Evolutionary conservation across 257 asterid genomes (phyloP), one percentile per base, ranked within the genome.

Genomic region (Petunia secreta): DNA sequence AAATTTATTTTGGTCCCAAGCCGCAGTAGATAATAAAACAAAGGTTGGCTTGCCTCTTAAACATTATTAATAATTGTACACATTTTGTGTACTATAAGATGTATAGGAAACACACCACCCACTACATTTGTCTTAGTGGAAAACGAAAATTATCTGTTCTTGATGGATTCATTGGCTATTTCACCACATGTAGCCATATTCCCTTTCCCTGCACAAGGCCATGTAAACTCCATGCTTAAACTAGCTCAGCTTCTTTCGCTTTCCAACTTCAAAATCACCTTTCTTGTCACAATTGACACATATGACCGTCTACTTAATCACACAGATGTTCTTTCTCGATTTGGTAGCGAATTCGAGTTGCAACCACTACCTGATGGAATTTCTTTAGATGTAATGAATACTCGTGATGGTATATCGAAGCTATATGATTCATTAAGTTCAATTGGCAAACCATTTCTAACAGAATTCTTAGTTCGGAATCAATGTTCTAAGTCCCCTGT

Each of bases 361-460:
- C 67, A 74, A 71, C 6, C 65, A 1, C 82, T 84, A 2, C 36
- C 84, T 11, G 80, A 60, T 60, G 84, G 82, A 5, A 83, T 80
- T 62, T 73, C 65, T 0, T 66, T 48, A 13, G 84, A 84, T 39
- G 38, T n/a, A 2, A 6, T 82, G 5, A 80, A 75, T 41, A 11
- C 34, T 34, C 69, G 37, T 34, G 78, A 63, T 5, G 69, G 74
- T 4, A 80, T 85, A 80, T 2, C 74, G 82, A 90, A 85, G 83
- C 40, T 87, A n/a, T 73, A 84, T 69, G 76, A 83, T 13, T 86
- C 94, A 2, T 5, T 91, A 75, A 74, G 68, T 77, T 13, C n/a
- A 5, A 63, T 82, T 4, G 78, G 88, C 1, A 83, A 80, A 36
- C 89, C 88, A 2, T 34, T 86, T 43, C 84, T 91, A 44, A 86